phyloP scores from a whole-genome alignment of 768 basidiomycete genomes.

The Solioccasus polychromus region DNA sequence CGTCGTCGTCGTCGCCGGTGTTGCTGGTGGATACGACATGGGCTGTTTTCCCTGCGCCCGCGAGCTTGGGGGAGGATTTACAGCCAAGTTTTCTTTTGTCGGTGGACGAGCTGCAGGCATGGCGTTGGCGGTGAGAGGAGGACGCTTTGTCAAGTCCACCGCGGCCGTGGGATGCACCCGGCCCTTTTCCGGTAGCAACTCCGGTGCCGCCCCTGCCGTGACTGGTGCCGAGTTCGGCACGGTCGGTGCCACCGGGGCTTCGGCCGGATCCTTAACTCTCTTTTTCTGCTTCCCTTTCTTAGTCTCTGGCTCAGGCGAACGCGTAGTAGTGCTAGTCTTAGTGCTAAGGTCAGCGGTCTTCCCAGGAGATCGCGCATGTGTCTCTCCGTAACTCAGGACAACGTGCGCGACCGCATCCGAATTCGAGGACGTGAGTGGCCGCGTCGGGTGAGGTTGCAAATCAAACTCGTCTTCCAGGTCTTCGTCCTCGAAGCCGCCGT shows the following conservation, averaged over 20 bases:
- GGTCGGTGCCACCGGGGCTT: constrained; percentile 23
- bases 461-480: constrained; percentile 33
- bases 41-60: constrained; percentile 92
- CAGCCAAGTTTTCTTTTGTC: constrained; percentile 35
- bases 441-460: constrained; percentile 23
- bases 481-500: constrained; percentile 41
- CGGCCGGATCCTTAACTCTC: constrained; percentile 31
- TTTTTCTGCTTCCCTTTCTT: constrained; percentile 45
- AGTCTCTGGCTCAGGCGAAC: constrained; percentile 21
- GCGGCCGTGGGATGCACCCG: constrained; percentile 30
- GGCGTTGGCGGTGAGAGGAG: constrained; percentile 39
- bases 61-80: constrained; percentile 61
- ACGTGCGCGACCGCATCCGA: constrained; percentile 35
- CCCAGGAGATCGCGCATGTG: constrained; percentile 13
- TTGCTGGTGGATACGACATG: constrained; percentile 60
- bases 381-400: constrained; percentile 41
- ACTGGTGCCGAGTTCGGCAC: constrained; percentile 28
- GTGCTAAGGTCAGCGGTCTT: constrained; percentile 18
- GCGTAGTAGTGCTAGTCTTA: constrained; percentile 29
- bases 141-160: constrained; percentile 37
- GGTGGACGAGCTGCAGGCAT: constrained; percentile 43
- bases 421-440: constrained; percentile 17
- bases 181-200: constrained; percentile 32
- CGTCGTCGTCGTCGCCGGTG: constrained; percentile 22
- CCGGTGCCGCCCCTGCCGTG: constrained; percentile 32